Conservation (phyloP, 2,329 filamentous ascomycete species). For the Akanthomyces uredinophilus region DNA sequence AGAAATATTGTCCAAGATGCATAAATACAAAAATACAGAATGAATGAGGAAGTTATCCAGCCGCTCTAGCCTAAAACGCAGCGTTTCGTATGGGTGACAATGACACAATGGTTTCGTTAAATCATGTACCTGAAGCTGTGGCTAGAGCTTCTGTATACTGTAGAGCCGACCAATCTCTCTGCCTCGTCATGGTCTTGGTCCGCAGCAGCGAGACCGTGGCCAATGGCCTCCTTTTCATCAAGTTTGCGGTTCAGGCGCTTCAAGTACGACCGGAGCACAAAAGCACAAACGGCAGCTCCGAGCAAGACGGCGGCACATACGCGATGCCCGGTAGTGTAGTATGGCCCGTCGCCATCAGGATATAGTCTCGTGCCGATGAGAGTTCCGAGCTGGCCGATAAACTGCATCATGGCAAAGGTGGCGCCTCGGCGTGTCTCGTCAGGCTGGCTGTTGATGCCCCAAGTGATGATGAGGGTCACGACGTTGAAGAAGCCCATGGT, state of each 20-base stretch:
- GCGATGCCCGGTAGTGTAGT: conserved; percentile 58
- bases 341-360: conserved; percentile 54
- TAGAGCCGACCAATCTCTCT: conserved; percentile 34
- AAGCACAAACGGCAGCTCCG: conserved; percentile 51
- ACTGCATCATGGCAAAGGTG: conserved; percentile 74
- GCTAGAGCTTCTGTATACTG: conserved; percentile 20
- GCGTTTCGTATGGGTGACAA: neutral
- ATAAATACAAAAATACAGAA: conserved; percentile 8
- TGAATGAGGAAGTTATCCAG: neutral
- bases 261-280: conserved; percentile 49
- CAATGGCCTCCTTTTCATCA: conserved; percentile 31
- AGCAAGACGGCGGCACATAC: conserved; percentile 60
- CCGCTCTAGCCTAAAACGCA: neutral
- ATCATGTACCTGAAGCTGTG: conserved; percentile 44
- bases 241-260: conserved; percentile 44
- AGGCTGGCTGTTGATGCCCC: conserved; percentile 82
- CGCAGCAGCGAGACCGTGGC: neutral
- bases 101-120: conserved; percentile 22
- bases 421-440: conserved; percentile 64
- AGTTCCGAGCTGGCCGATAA: conserved; percentile 76
- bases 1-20: conserved; percentile 2
- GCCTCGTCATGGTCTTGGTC: conserved; percentile 27
- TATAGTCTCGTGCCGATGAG: conserved; percentile 64
- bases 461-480: conserved; percentile 79
- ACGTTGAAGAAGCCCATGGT: conserved; percentile 77